Evolutionary conservation across 2,329 filamentous ascomycete species (phyloP).

Genomic region (Fusarium falciforme): DNA sequence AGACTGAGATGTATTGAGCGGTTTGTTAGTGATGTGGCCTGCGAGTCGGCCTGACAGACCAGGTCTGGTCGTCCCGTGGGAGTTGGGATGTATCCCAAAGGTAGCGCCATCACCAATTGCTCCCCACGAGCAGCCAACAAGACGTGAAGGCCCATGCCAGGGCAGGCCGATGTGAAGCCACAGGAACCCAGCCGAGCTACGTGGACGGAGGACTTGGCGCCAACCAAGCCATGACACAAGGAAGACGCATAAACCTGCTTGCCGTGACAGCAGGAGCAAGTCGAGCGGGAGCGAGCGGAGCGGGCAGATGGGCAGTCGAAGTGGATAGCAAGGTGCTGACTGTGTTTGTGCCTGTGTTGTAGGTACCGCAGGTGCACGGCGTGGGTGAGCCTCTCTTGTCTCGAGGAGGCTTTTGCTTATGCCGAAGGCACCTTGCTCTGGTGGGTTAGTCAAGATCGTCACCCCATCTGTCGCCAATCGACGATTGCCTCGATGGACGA

Average conservation of each 20-base stretch:
- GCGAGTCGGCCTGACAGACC: conserved; percentile 23
- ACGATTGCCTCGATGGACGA: conserved; percentile 35
- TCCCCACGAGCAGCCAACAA: conserved; percentile 27
- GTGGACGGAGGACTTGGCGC: conserved; percentile 31
- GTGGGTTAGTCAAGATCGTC: conserved; percentile 37
- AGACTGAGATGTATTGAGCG: conserved; percentile 28
- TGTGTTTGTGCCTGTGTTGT: conserved; percentile 26
- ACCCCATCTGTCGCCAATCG: conserved; percentile 41
- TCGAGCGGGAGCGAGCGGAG: conserved; percentile 13
- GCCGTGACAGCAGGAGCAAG: conserved; percentile 19
- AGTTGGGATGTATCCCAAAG: conserved; percentile 23
- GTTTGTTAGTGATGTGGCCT: conserved; percentile 33
- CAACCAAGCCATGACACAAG: conserved; percentile 29
- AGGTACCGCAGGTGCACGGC: conserved; percentile 21
- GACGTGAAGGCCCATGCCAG: conserved; percentile 18
- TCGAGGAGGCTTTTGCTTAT: conserved; percentile 23
- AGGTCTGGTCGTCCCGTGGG: conserved; percentile 19
- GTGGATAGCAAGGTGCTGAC: not conserved
- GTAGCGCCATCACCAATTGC: conserved; percentile 17
- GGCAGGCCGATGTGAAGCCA: conserved; percentile 18
- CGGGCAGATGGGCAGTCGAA: not conserved
- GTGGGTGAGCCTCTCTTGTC: conserved; percentile 17
- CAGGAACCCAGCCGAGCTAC: conserved; percentile 33
- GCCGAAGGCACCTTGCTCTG: conserved; percentile 32
- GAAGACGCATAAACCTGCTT: conserved; percentile 36